Percentiles rank a stretch among this genome's conserved stretches.
These are phyloP conservation scores for Pestalotiopsis sp. DNA, from an alignment of 2,329 filamentous ascomycete genomes.

Conservation along the genomic window DNA sequence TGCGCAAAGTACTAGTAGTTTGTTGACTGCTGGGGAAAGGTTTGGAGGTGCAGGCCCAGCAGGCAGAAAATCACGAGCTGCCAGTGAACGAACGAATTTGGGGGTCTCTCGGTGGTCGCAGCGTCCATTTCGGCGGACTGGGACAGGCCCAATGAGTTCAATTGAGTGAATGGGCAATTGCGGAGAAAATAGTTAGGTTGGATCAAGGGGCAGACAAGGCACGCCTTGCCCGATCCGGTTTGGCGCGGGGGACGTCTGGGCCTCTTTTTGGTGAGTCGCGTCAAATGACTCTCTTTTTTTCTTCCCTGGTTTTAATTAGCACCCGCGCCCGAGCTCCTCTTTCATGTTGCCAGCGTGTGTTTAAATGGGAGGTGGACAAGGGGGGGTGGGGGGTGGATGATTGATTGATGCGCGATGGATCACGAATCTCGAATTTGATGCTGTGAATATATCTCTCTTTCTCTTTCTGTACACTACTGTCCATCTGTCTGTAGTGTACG, in stretches of 20 bases:
- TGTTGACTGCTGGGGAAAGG: background rate
- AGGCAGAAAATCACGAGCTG: background rate
- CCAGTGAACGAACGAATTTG: too few species aligned
- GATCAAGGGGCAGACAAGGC: background rate
- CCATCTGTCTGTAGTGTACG: background rate
- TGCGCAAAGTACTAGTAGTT: background rate
- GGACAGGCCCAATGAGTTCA: background rate
- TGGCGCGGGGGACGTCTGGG: background rate
- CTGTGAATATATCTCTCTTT: background rate
- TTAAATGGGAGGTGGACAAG: background rate
- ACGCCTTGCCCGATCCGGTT: background rate
- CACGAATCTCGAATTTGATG: background rate
- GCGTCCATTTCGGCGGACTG: background rate
- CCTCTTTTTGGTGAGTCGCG: background rate
- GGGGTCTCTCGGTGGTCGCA: too few species aligned
- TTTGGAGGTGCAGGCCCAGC: background rate
- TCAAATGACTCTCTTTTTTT: slow-evolving; percentile 5
- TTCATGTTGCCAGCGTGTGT: background rate
- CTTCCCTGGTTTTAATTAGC: background rate
- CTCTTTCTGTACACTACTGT: background rate
- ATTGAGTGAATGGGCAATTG: background rate
- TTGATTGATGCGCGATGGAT: background rate
- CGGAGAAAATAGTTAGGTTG: slow-evolving; percentile 6
- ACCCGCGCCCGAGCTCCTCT: background rate
- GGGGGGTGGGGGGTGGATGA: background rate